These are phyloP conservation scores for Corchorus capsularis DNA, from an alignment of 345 rosid species.

Conservation along the genomic window DNA sequence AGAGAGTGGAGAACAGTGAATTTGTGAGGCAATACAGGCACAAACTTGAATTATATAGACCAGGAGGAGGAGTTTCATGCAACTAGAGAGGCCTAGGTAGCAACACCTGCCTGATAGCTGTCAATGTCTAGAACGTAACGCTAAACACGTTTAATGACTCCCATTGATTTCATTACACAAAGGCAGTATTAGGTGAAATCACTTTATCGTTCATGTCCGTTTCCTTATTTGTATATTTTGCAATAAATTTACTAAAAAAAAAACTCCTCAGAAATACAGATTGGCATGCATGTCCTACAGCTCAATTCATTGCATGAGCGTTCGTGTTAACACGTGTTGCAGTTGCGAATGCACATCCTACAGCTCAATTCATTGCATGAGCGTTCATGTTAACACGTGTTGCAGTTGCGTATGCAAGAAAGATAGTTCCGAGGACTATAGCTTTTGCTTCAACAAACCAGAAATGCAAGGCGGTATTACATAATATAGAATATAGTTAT, in stretches of 20 bases:
- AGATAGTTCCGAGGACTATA: neutral
- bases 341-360: slow-evolving; percentile 6
- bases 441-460: slow-evolving; percentile 3
- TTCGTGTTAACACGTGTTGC: too few relatives aligned
- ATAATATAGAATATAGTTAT: too few relatives aligned
- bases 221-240: slow-evolving; percentile 16
- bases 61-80: slow-evolving; percentile 4
- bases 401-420: neutral
- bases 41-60: slow-evolving; percentile 11
- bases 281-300: neutral
- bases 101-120: slow-evolving; percentile 16
- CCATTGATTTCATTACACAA: slow-evolving; percentile 11
- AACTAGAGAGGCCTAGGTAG: slow-evolving; percentile 7
- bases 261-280: neutral
- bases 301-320: neutral
- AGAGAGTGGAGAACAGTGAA: neutral
- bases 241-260: slow-evolving; percentile 9
- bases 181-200: slow-evolving; percentile 1
- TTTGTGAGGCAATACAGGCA: neutral
- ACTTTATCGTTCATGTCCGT: slow-evolving; percentile 12
- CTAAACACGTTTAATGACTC: slow-evolving; percentile 22
- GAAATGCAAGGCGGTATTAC: neutral
- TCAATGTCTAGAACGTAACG: slow-evolving; percentile 16
- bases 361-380: neutral
- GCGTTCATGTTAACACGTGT: neutral